Conservation (phyloP, 2,329 filamentous ascomycete species). For the Diaporthe citriasiana region DNA sequence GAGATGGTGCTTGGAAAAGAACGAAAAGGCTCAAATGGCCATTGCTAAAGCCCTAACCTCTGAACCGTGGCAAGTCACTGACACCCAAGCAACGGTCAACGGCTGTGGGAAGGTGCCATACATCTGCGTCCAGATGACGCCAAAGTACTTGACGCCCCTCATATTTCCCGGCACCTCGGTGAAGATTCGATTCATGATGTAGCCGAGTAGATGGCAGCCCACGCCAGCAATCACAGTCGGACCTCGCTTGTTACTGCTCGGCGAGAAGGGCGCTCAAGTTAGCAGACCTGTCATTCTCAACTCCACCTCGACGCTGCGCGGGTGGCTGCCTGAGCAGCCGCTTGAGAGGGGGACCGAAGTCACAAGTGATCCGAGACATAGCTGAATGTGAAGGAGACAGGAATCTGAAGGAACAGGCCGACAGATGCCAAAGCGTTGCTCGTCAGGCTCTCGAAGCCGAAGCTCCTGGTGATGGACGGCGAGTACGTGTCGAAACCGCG, state of each 20-base stretch:
- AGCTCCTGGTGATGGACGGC: conserved; percentile 65
- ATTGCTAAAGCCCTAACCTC: conserved; percentile 11
- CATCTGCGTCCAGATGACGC: conserved; percentile 14
- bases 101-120: conserved; percentile 14
- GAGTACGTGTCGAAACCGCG: conserved; percentile 66
- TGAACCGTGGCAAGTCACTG: conserved; percentile 6
- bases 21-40: not conserved
- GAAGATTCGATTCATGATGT: conserved; percentile 9
- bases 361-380: conserved; percentile 66
- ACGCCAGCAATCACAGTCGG: conserved; percentile 12
- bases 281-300: not conserved
- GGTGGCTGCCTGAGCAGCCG: not conserved
- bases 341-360: conserved; percentile 46
- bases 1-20: not conserved
- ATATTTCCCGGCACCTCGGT: not conserved
- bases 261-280: not conserved
- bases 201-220: conserved; percentile 10
- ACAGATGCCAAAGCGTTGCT: conserved; percentile 67
- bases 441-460: conserved; percentile 63
- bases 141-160: conserved; percentile 7
- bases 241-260: conserved; percentile 6
- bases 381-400: conserved; percentile 65
- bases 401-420: conserved; percentile 66
- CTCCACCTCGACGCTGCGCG: not conserved
- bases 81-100: conserved; percentile 2